Evolutionary conservation across 768 basidiomycete species (phyloP), one percentile per base, ranked within the genome.

Genomic region (Ramaria rubella): DNA sequence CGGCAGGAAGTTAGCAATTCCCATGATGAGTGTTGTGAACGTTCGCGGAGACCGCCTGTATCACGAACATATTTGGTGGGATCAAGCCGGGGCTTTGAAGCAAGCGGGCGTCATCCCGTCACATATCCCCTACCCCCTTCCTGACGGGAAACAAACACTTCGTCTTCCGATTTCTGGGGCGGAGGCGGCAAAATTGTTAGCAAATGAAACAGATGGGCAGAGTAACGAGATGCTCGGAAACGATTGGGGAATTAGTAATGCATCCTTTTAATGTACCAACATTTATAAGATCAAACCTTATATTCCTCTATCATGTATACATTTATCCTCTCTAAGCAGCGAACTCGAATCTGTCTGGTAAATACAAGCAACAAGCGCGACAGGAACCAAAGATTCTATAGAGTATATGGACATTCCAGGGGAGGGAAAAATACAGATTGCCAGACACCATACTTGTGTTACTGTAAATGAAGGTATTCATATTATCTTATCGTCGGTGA

Each of bases 11-110:
- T 59, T 83, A 9, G 57, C 70, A 1, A 72, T 83, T 49, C 80
- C 81, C 2, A 77, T 81, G 75, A 67, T 80, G 23, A 78, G 76
- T 11, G 75, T 83, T n/a, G 77, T 83, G 34, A 79, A 77, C 58
- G 70, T 83, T 49, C 72, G 73, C 19, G 73, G 73, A 0, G 72
- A 73, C 56, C 54, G 68, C 1, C 9, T 58, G 29, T 54, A 33
- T 38, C 24, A 33, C 65, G 66, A 67, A 46, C 67, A 68, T 48
- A 65, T 68, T 8, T 69, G 68, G 67, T 68, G 68, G 67, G 68
- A 68, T 51, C 68, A 68, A 54, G 68, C 58, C n/a, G 63, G 63
- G 5, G 64, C 56, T 4, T 54, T 63, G 7, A 55, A 60, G 52
- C 68, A 69, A 59, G 62, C 55, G 4, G 64, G 63, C 40, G 42